These are phyloP conservation scores for Rhodosporidiobolus odoratus DNA, from an alignment of 768 basidiomycete species.

Conservation along the genomic window DNA sequence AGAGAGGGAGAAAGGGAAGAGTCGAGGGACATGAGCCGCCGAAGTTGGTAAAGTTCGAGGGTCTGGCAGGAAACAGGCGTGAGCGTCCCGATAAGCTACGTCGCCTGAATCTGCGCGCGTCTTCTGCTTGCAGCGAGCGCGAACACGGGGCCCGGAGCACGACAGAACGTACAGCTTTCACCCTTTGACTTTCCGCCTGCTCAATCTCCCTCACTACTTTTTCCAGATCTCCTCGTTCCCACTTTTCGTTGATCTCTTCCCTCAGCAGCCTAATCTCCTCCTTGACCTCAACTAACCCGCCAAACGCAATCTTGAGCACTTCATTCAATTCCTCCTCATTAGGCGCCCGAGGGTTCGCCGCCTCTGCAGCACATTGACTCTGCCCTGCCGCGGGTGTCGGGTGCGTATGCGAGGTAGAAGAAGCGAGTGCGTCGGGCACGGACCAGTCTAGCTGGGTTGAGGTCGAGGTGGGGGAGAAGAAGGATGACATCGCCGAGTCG, in stretches of 20 bases:
- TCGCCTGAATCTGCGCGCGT: not conserved
- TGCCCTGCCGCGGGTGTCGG: not conserved
- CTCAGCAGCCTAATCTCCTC: not conserved
- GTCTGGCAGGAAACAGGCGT: constrained; percentile 7
- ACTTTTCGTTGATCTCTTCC: not conserved
- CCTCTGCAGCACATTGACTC: constrained; percentile 18
- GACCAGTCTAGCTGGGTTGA: not conserved
- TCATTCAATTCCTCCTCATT: constrained; percentile 22
- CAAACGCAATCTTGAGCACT: constrained; percentile 25
- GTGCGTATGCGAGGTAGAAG: not conserved
- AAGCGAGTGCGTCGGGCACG: not conserved
- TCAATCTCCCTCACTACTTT: constrained; percentile 13
- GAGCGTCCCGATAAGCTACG: not conserved
- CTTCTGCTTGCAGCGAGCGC: not conserved
- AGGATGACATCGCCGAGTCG: constrained; percentile 17
- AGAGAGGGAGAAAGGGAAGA: constrained; percentile 12
- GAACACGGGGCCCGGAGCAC: too few relatives aligned
- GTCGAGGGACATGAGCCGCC: constrained; percentile 6
- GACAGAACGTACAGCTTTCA: constrained; percentile 18
- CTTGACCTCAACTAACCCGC: constrained; percentile 27
- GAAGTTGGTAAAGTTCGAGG: constrained; percentile 27
- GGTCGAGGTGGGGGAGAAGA: constrained; percentile 14
- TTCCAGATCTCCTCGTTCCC: not conserved
- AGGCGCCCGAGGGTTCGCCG: constrained; percentile 11
- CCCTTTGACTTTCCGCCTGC: constrained; percentile 19